phyloP scores from a whole-genome alignment of 2,329 filamentous ascomycete genomes.

The Chrysosporium queenslandicum region DNA sequence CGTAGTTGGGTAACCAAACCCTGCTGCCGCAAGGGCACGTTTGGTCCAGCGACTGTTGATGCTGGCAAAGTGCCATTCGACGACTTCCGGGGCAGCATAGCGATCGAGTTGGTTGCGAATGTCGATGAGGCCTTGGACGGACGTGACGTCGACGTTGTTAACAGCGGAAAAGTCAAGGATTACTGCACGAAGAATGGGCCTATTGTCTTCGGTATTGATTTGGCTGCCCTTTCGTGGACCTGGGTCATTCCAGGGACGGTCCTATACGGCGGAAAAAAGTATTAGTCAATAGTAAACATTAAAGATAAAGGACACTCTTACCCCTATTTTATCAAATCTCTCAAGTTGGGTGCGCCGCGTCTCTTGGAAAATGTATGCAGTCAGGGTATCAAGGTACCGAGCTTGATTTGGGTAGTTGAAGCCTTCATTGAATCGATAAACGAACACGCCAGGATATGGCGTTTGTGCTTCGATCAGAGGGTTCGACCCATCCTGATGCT shows the following conservation, averaged over 20 bases:
- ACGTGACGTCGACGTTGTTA: constrained; percentile 48
- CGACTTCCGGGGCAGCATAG: constrained; percentile 35
- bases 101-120: constrained; percentile 46
- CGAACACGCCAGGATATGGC: constrained; percentile 46
- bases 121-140: constrained; percentile 46
- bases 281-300: neutral
- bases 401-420: constrained; percentile 50
- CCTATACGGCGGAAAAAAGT: constrained; percentile 13
- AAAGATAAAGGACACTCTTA: constrained; percentile 4
- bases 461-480: constrained; percentile 38
- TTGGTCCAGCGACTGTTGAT: constrained; percentile 49
- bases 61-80: constrained; percentile 41
- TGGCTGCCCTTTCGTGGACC: constrained; percentile 26
- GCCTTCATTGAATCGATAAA: constrained; percentile 47
- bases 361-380: constrained; percentile 38
- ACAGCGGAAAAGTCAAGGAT: constrained; percentile 49
- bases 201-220: constrained; percentile 20
- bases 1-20: constrained; percentile 40
- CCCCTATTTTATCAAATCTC: constrained; percentile 17
- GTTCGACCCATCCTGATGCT: constrained; percentile 45
- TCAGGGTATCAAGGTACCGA: constrained; percentile 43
- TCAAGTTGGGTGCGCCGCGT: constrained; percentile 40
- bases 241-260: constrained; percentile 50
- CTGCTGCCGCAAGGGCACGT: constrained; percentile 45
- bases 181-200: constrained; percentile 45